A percentile compares a stretch with the other conserved stretches of the same genome.
phyloP scores from a whole-genome alignment of 176 grass and related monocot species.

The Hordeum marinum region DNA sequence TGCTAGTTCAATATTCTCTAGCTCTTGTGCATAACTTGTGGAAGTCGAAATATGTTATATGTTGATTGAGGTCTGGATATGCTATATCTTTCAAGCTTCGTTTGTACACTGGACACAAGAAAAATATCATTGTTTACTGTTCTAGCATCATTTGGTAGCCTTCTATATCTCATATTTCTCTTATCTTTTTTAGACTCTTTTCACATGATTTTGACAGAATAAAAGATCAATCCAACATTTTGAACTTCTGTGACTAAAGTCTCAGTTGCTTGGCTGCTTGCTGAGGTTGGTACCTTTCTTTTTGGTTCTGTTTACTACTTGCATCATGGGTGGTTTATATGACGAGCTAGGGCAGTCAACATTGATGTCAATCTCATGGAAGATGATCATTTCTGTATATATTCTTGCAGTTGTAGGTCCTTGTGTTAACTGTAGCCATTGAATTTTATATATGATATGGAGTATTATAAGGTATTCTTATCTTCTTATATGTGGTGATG shows the following conservation, averaged over 20 bases:
- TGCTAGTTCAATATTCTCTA: not conserved
- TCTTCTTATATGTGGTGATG: not conserved
- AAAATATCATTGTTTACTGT: not conserved
- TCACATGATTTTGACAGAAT: not conserved
- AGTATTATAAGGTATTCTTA: not conserved
- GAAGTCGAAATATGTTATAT: not conserved
- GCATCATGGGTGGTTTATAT: not conserved
- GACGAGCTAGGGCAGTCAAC: conserved; percentile 1
- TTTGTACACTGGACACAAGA: not conserved
- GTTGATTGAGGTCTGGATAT: not conserved
- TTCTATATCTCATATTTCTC: not conserved
- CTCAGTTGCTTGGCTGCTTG: not conserved
- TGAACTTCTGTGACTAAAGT: not conserved
- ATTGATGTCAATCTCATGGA: not conserved
- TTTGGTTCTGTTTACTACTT: not conserved
- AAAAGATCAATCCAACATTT: not conserved
- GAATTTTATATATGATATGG: not conserved
- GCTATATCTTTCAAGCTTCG: not conserved
- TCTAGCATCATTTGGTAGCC: not conserved
- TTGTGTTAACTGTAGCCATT: not conserved
- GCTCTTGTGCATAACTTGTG: not conserved
- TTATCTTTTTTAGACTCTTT: not conserved
- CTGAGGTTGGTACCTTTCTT: not conserved
- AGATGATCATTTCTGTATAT: not conserved
- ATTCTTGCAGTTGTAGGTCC: not conserved